Base-by-base conservation (phyloP, 169 alveolate species). In the Cryptosporidium ryanae region DNA sequence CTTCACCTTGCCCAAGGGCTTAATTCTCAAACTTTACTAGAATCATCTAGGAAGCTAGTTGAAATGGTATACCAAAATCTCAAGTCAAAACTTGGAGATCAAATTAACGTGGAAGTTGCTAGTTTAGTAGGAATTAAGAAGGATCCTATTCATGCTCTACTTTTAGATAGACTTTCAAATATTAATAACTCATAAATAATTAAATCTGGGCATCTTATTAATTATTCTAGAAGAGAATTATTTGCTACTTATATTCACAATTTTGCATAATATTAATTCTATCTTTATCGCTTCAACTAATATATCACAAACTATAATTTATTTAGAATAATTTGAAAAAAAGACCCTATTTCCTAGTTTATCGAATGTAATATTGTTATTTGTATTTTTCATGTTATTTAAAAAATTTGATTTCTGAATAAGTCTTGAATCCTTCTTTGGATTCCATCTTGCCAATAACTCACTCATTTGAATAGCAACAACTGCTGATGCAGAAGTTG, bases 381-480 rank as follows among this genome's bases (percentile, higher is more conserved):
- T 65, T 5, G 1, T 32, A 68, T 52, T 50, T 21, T 17, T 68
- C 17, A 65, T 38, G 46, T 38, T 38, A 38, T 38, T 38, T 38
- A 38, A 4, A 38, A 38, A 43, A 54, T 68, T 68, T 15, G 38
- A n/a, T 34, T 68, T 68, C 32, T 68, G 83, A 52, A 68, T 68
- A 10, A 76, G 46, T 23, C 87, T 55, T 15, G 87, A 76, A 43
- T 76, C 87, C 18, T 61, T 55, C 29, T 55, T 76, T 32, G 87
- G 87, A 46, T 76, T 76, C 87, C 87, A 76, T 76, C 87, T 76
- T 38, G 87, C 87, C 23, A 76, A 32, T 38, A 76, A 38, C 25
- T 76, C 87, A n/a, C 87, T 61, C 87, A 76, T 76, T 34, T 76
- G 87, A 25, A 76, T 55, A 27, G 87, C 87, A 76, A 76, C 87